Conservation (phyloP, 2,329 filamentous ascomycete species). For the Aureobasidium leucospermi region DNA sequence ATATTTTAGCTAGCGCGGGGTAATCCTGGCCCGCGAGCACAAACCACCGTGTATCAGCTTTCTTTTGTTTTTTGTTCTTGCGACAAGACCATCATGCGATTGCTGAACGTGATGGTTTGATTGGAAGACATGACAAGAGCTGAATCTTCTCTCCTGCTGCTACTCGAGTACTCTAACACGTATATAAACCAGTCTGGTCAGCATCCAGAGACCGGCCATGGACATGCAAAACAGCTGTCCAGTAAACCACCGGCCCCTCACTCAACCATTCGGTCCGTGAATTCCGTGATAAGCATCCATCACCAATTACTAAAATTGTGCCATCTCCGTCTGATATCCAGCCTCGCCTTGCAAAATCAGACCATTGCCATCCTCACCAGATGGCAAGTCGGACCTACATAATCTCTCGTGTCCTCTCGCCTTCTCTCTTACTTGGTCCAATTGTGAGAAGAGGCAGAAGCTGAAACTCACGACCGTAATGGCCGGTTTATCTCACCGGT, state of each 20-base stretch:
- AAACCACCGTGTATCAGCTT: conserved; percentile 8
- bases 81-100: neutral
- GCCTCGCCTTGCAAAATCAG: neutral
- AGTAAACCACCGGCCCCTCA: conserved; percentile 5
- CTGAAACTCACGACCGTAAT: neutral
- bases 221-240: neutral
- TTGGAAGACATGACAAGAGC: no score
- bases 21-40: neutral
- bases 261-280: conserved; percentile 8
- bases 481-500: neutral
- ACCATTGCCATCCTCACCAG: neutral
- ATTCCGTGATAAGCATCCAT: neutral
- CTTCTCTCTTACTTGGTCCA: neutral
- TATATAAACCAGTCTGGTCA: neutral
- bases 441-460: neutral
- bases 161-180: neutral
- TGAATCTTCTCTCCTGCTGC: no score
- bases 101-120: neutral
- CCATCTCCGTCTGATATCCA: neutral
- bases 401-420: neutral
- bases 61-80: neutral
- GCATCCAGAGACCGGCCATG: neutral
- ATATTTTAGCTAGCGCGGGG: conserved; percentile 5
- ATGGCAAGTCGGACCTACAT: neutral
- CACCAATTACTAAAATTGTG: conserved; percentile 7